Evolutionary conservation across 345 rosid genomes (phyloP), one percentile per base, ranked within the genome.

Genomic region (Noccaea bulbosa): DNA sequence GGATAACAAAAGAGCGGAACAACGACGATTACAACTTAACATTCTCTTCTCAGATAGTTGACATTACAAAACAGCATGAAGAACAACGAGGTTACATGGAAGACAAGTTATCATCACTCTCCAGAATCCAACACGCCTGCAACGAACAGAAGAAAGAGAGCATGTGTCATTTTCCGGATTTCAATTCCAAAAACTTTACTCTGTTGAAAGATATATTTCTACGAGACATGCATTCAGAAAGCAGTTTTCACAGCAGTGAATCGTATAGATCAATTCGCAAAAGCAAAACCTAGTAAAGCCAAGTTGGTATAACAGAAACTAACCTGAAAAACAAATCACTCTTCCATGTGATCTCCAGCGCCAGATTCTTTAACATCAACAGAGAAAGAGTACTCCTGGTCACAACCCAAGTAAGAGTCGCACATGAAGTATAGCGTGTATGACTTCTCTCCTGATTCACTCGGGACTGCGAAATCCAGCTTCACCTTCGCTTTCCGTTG

Each of bases 341-440:
- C 83, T 37, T 65, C 66, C 67, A 70, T 76, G 24, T 75, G 79
- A 69, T 70, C 83, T 38, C 62, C 73, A 41, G 43, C 83, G 22
- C 77, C 65, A 0, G 83, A 68, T 16, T 80, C 95, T 57, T 75
- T 81, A 32, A 86, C 86, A 64, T 86, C 82, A 15, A 93, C 81
- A 6, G 63, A 43, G 80, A 93, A 91, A 54, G 62, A 68, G 45
- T 89, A 89, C 75, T 94, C 97, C 79, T 88, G 97, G 69, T 88
- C 96, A 51, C 97, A 94, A 2, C 99, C 97, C 70, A 91, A 67
- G 75, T 86, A 94, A 5, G 97, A 89, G 72, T 91, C 95, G 17
- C 95, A 85, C 95, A 89, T 94, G 60, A 94, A 89, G 74, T 89
- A 88, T 0, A 91, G 81, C 0, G 85, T 83, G 72, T 85, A 88